Evolutionary conservation across 352 stramenopile species (phyloP).

Genomic region (Pythium utonaiense): DNA sequence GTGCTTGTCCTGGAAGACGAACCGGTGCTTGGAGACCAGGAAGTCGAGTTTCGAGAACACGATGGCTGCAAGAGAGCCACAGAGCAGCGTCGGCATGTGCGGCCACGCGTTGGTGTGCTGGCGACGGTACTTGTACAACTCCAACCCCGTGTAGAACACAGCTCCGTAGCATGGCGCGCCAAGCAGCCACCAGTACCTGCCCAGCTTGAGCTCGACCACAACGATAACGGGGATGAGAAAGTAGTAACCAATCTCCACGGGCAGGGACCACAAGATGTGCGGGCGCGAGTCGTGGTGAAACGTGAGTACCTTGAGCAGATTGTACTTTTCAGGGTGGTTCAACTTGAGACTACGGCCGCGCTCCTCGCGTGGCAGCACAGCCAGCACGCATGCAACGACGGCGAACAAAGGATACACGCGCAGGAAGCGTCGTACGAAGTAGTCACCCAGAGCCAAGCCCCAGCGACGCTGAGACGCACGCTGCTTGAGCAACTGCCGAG

Average conservation of each 20-base stretch:
- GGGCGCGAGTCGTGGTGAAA: slow-evolving; percentile 34
- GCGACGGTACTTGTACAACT: slow-evolving; percentile 15
- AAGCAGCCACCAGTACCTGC: slow-evolving; percentile 36
- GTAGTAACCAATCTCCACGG: slow-evolving; percentile 43
- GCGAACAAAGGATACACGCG: slow-evolving; percentile 7
- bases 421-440: slow-evolving; percentile 51
- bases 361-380: too few relatives aligned
- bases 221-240: slow-evolving; percentile 38
- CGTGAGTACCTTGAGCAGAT: slow-evolving; percentile 35
- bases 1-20: slow-evolving; percentile 22
- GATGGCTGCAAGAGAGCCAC: slow-evolving; percentile 33
- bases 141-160: slow-evolving; percentile 28
- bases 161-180: slow-evolving; percentile 30
- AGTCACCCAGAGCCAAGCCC: slow-evolving; percentile 21
- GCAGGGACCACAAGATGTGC: slow-evolving; percentile 52
- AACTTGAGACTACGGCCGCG: too few relatives aligned
- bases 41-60: slow-evolving; percentile 23
- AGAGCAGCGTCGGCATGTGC: slow-evolving; percentile 38
- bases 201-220: slow-evolving; percentile 12
- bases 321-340: slow-evolving; percentile 11
- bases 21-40: background rate
- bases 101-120: slow-evolving; percentile 18
- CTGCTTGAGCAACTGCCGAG: slow-evolving; percentile 23
- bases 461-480: slow-evolving; percentile 15
- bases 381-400: too few relatives aligned